phyloP scores from a whole-genome alignment of 257 asterid species.

The Fraxinus cuspidata region DNA sequence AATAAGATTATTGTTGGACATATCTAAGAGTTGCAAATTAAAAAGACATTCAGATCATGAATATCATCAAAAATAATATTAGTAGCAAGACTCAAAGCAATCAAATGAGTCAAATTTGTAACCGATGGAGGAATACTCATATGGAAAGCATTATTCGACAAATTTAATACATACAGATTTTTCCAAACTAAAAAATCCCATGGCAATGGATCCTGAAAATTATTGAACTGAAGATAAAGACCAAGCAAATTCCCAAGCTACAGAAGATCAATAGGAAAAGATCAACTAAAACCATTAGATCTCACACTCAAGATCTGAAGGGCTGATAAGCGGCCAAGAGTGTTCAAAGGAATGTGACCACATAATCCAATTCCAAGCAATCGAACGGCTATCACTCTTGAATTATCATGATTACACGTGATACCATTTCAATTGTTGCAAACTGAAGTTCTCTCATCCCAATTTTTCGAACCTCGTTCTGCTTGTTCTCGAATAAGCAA shows the following conservation, averaged over 20 bases:
- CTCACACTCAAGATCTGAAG: slow-evolving; percentile 52
- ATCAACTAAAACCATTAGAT: slow-evolving; percentile 46
- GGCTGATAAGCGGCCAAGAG: slow-evolving; percentile 43
- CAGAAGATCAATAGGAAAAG: slow-evolving; percentile 50
- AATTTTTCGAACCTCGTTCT: slow-evolving; percentile 18
- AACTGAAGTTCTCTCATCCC: slow-evolving; percentile 33
- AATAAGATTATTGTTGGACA: slow-evolving; percentile 50
- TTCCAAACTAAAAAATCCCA: slow-evolving; percentile 43
- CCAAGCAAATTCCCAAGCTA: slow-evolving; percentile 34
- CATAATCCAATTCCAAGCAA: slow-evolving; percentile 47
- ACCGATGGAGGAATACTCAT: slow-evolving; percentile 45
- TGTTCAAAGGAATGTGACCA: slow-evolving; percentile 44
- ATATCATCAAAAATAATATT: slow-evolving; percentile 48
- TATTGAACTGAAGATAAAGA: slow-evolving; percentile 47
- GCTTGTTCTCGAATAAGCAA: too few species aligned
- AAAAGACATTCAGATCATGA: slow-evolving; percentile 44
- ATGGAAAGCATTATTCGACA: slow-evolving; percentile 41
- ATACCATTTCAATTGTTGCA: slow-evolving; percentile 50
- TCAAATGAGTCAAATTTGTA: slow-evolving; percentile 37
- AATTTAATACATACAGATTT: slow-evolving; percentile 40
- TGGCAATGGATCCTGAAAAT: slow-evolving; percentile 43
- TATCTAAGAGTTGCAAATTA: slow-evolving; percentile 40
- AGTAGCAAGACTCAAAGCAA: slow-evolving; percentile 42
- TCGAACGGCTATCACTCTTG: slow-evolving; percentile 40
- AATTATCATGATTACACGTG: slow-evolving; percentile 38